Conservation (phyloP, 2,329 filamentous ascomycete species). For the Cladophialophora psammophila region DNA sequence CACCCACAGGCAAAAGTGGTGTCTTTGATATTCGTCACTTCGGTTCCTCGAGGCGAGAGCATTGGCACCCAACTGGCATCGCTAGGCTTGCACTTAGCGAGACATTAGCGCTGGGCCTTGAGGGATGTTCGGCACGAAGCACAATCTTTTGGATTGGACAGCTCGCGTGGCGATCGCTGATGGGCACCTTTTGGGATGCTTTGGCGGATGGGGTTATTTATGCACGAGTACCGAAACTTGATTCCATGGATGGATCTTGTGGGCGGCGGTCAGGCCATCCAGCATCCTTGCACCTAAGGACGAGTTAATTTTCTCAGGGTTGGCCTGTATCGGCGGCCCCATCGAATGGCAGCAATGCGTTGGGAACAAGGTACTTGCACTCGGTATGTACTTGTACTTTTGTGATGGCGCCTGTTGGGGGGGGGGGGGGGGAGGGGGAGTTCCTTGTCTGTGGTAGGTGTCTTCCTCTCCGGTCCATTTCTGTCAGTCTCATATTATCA, state of each 20-base stretch:
- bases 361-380: too few relatives aligned
- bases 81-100: slow-evolving; percentile 7
- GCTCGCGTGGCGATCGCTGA: neutral
- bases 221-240: too few relatives aligned
- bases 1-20: neutral
- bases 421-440: neutral
- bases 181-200: neutral
- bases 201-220: neutral
- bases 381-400: neutral
- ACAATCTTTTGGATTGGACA: neutral
- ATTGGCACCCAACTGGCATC: neutral
- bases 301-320: neutral
- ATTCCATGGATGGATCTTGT: too few relatives aligned
- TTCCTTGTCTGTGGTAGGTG: neutral
- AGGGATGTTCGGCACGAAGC: neutral
- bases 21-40: slow-evolving; percentile 1
- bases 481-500: neutral
- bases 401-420: neutral
- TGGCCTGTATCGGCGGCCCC: neutral
- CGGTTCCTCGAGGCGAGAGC: slow-evolving; percentile 19
- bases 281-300: too few relatives aligned
- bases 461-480: neutral
- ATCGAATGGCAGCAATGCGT: too few relatives aligned
- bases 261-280: too few relatives aligned
- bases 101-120: slow-evolving; percentile 8